Evolutionary conservation across 345 rosid genomes (phyloP), one percentile per base, ranked within the genome.

Genomic region (Sonneratia alba): DNA sequence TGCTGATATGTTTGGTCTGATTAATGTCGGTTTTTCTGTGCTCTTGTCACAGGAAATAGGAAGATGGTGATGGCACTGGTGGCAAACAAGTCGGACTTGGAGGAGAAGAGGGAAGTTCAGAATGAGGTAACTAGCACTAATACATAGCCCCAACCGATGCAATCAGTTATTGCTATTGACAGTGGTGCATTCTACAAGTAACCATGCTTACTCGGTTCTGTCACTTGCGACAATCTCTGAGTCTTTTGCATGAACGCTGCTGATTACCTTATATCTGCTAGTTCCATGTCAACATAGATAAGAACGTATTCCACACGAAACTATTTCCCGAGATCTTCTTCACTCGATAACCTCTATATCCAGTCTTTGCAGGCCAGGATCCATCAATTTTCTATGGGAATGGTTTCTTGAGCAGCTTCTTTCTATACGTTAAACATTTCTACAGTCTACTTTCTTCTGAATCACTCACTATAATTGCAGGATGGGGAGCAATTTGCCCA

Each of bases 401-500:
- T 53, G 22, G 24, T 53, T 18, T 19, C 22, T 18, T 4, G 59
- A 48, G 15, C 59, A 53, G 59, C 22, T 53, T 21, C 45, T 42
- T 27, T 8, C 59, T 53, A 21, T 6, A 18, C 21, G 11, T 56
- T 21, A 64, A 19, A 3, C 2, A 47, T 42, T 57, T 51, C 74
- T 18, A 9, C 36, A 15, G 24, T 19, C 45, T 70, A 22, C 12
- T 34, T 66, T 78, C 53, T 34, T 13, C 8, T 74, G 42, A 19
- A 72, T 8, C 22, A 43, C 70, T 36, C n/a, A 37, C n/a, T 19
- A 22, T 69, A 11, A 69, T 36, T 67, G 76, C 87, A 87, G 96
- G 92, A 86, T 47, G 91, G 78, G 16, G 85, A 87, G 77, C 89
- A 81, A 9, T 85, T 80, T 73, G 90, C 96, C 47, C 81, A 81